Conservation (phyloP, 2,329 filamentous ascomycete species). For the Epichloe bromicola region DNA sequence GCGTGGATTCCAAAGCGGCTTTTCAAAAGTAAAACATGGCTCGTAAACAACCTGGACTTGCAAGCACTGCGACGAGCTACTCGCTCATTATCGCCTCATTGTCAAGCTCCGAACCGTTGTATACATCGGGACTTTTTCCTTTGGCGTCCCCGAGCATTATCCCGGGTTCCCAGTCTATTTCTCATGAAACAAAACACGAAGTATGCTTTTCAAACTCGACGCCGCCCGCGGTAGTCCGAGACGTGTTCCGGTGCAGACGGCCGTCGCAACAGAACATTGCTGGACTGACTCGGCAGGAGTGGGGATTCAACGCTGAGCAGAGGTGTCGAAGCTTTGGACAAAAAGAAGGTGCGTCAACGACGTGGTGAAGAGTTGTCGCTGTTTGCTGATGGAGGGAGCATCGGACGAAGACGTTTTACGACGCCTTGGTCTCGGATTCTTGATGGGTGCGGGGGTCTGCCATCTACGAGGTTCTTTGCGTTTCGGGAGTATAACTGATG, state of each 20-base stretch:
- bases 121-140: too few relatives aligned
- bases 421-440: too few relatives aligned
- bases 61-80: too few relatives aligned
- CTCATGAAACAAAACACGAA: not conserved
- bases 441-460: not conserved
- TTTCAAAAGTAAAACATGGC: too few relatives aligned
- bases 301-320: not conserved
- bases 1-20: not conserved
- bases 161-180: not conserved
- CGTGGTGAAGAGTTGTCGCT: not conserved
- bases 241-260: constrained; percentile 1
- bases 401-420: constrained; percentile 2
- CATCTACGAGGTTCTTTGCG: too few relatives aligned
- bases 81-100: too few relatives aligned
- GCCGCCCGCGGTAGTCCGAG: constrained; percentile 2
- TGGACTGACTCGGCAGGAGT: constrained; percentile 1
- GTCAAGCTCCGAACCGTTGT: too few relatives aligned
- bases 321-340: not conserved
- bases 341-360: not conserved
- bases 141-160: too few relatives aligned
- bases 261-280: not conserved
- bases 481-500: too few relatives aligned
- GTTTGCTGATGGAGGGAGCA: not conserved
- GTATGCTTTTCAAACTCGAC: constrained; percentile 2
- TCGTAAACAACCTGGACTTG: too few relatives aligned